Evolutionary conservation across 768 basidiomycete genomes (phyloP), one percentile per base, ranked within the genome.

Genomic region (Suillus americanus): DNA sequence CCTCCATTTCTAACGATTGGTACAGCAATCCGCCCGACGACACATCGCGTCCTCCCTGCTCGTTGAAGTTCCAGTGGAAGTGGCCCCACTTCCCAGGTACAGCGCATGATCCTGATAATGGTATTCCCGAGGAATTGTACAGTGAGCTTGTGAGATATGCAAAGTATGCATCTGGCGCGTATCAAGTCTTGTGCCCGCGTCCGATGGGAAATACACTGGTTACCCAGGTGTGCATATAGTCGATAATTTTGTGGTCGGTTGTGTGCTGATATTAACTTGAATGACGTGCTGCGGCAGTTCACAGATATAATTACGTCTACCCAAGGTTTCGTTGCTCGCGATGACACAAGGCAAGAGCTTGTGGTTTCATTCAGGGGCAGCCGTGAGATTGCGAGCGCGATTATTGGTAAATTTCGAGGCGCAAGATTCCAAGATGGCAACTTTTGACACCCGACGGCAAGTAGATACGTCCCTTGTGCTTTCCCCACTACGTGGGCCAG

Each of bases 141-240:
- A 70, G 79, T 51, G 72, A 83, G 55, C 76, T 85, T 40, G 79
- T 79, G 63, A 76, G 73, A 16, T 84, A 81, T 67, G 77, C 80
- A 1, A 83, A 82, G 68, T 86, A 84, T 67, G 79, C 85, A 7
- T 85, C 83, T 7, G 82, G 82, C 2, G 79, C 78, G 20, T 85
- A 85, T 66, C 82, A 82, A 61, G 61, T 73, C 30, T 41, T 82
- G 8, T 85, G 84, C 63, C 81, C 80, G 5, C 72, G 74, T 12
- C 85, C 85, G n/a, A 70, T 84, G 64, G 84, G 85, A 3, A 83
- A 79, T 43, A 75, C 66, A 8, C 77, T 85, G 45, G 65, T 86
- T 35, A 46, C 65, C n/a, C 68, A 76, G 70, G 84, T 84, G 41
- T 61, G 79, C 71, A 28, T 53, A n/a, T 25, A 16, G 14, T 59